Base-by-base conservation (phyloP, 441 rosid genomes). In the Adansonia madagascariensis region DNA sequence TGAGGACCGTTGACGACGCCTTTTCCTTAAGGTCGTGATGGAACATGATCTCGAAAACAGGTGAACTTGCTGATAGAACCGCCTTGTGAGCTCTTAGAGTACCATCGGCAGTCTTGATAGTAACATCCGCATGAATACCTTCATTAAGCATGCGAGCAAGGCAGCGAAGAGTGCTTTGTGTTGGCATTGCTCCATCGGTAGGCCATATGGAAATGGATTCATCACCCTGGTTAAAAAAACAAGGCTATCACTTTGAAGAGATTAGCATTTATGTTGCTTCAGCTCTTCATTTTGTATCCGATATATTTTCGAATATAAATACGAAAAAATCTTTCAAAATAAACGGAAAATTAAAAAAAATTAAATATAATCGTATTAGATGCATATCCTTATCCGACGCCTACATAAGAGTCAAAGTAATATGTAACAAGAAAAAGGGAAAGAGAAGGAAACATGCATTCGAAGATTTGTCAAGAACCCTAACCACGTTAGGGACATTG, bases 41-140 rank as follows among this genome's bases (percentile, higher is more conserved):
- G 87, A 90, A 92, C 97, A 94, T 92, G 89, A 95, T 90, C 82
- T 81, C 87, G 78, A 92, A 94, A 63, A 94, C 97, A 0, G 90
- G 95, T 8, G 97, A 94, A 86, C 97, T 91, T 8, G 97, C 91
- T 0, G 98, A 84, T 35, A 94, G 89, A 78, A 94, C 78, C 0
- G 98, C 97, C 81, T 90, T 90, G 86, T 92, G 98, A 15, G 39
- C 39, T 35, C 39, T 35, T 35, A 35, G 4, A 35, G 39, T 35
- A 3, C 39, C 39, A 35, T 35, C 39, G 39, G 39, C 39, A 35
- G 39, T 35, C 39, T 35, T 35, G 4, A 35, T 35, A 35, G 4
- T 35, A 35, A 35, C 0, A 35, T 35, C 39, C 39, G 39, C 39
- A 35, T 3, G 39, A 57, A 20, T 15, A 63, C 61, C 43, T 35